A percentile compares a stretch with the other conserved stretches of the same genome.
phyloP scores from a whole-genome alignment of 1,139 yeast species.

The Saccharomyces hybrid region DNA sequence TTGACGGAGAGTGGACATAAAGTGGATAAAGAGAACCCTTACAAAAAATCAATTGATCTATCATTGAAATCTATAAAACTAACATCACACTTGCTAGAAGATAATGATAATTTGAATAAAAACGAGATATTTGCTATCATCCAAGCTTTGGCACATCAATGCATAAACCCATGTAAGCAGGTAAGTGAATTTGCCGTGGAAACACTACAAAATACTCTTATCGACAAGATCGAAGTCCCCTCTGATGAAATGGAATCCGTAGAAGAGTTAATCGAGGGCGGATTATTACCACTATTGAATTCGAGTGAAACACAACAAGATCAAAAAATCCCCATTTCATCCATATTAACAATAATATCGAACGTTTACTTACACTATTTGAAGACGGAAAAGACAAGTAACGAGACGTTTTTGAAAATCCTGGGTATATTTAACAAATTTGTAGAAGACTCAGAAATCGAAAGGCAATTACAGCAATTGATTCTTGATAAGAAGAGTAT shows the following conservation, averaged over 20 bases:
- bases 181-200: conserved; percentile 58
- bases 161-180: conserved; percentile 80
- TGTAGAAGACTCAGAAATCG: conserved; percentile 38
- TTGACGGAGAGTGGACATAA: conserved; percentile 39
- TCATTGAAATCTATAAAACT: conserved; percentile 58
- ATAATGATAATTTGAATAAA: conserved; percentile 20
- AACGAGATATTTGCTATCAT: conserved; percentile 39
- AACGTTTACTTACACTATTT: conserved; percentile 64
- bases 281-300: conserved; percentile 61
- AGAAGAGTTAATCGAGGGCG: conserved; percentile 59
- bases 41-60: conserved; percentile 46
- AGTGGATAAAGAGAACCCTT: conserved; percentile 42
- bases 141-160: conserved; percentile 81
- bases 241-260: conserved; percentile 33
- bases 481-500: conserved; percentile 33
- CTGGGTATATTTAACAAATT: conserved; percentile 44
- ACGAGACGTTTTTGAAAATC: conserved; percentile 41
- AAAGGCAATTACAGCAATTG: conserved; percentile 35
- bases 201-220: conserved; percentile 45
- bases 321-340: conserved; percentile 41
- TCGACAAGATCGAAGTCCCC: conserved; percentile 28
- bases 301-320: conserved; percentile 43
- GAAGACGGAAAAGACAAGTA: conserved; percentile 36
- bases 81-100: conserved; percentile 44
- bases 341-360: conserved; percentile 59